These are phyloP conservation scores for Polyplosphaeria fusca DNA, from an alignment of 495 filamentous ascomycete species.

Conservation along the genomic window DNA sequence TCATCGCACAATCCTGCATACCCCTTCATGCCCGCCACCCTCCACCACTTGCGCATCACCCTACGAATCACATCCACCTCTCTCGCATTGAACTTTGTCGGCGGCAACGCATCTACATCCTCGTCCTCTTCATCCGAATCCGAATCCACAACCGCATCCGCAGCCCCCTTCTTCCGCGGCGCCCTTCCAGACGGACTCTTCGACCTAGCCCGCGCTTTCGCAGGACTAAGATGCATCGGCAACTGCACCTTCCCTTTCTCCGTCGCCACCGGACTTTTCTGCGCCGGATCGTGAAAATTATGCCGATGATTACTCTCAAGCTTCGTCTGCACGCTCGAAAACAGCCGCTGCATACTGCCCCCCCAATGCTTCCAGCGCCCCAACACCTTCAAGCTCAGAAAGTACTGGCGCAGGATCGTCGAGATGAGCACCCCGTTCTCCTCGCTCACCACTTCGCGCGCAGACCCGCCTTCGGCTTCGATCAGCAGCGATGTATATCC, in stretches of 20 bases:
- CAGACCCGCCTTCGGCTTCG: slow-evolving; percentile 64
- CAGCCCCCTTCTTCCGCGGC: background rate
- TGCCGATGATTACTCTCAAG: slow-evolving; percentile 31
- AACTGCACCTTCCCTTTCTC: too few relatives aligned
- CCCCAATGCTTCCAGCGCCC: slow-evolving; percentile 71
- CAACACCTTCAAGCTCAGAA: slow-evolving; percentile 75
- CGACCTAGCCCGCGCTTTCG: background rate
- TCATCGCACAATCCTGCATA: slow-evolving; percentile 45
- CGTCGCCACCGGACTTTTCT: slow-evolving; percentile 36
- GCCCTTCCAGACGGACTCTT: background rate
- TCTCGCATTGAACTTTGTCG: slow-evolving; percentile 24
- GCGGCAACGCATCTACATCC: slow-evolving; percentile 17
- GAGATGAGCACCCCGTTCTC: slow-evolving; percentile 83
- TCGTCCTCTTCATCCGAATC: slow-evolving; percentile 13
- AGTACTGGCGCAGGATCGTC: slow-evolving; percentile 83
- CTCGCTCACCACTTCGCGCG: slow-evolving; percentile 74
- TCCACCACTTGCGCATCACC: slow-evolving; percentile 71
- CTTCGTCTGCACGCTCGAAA: background rate
- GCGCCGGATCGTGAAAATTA: slow-evolving; percentile 42
- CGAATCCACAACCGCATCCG: background rate
- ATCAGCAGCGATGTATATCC: slow-evolving; percentile 72
- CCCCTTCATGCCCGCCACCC: slow-evolving; percentile 57
- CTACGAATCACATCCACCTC: slow-evolving; percentile 47
- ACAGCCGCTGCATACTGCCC: slow-evolving; percentile 32
- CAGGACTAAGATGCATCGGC: slow-evolving; percentile 11